These are phyloP conservation scores for Ophiognomonia clavigignenti-juglandacearum DNA, from an alignment of 2,329 filamentous ascomycete genomes.

Conservation along the genomic window DNA sequence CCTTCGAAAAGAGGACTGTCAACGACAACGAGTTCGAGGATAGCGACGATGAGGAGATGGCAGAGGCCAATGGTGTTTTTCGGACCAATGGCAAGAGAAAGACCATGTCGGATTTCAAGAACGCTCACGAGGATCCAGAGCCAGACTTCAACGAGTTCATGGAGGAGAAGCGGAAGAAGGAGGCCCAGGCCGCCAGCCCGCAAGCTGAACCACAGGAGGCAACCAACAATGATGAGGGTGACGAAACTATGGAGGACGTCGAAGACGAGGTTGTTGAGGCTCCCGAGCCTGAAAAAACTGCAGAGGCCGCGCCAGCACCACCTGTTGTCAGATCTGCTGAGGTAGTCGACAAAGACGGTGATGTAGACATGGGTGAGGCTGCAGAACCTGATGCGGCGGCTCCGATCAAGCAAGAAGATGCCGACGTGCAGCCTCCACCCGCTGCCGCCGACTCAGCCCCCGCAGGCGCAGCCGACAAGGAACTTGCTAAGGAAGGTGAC, in stretches of 20 bases:
- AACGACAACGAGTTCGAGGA: conserved; percentile 80
- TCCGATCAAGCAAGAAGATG: conserved; percentile 34
- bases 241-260: conserved; percentile 22
- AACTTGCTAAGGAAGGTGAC: too few species aligned
- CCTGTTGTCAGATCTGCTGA: conserved; percentile 17
- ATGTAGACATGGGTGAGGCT: conserved; percentile 45
- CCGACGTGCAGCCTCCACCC: conserved; percentile 25
- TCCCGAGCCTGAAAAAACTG: conserved; percentile 17
- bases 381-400: conserved; percentile 24
- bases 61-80: conserved; percentile 66
- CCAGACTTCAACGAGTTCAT: conserved; percentile 16
- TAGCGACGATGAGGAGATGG: conserved; percentile 84
- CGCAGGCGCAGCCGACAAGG: conserved; percentile 14
- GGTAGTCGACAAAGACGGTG: conserved; percentile 41
- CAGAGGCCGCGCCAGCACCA: neutral
- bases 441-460: conserved; percentile 24
- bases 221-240: conserved; percentile 9
- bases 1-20: conserved; percentile 73
- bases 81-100: conserved; percentile 42
- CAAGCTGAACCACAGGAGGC: neutral
- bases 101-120: conserved; percentile 48
- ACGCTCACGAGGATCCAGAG: conserved; percentile 37
- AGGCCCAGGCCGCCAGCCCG: too few species aligned
- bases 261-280: conserved; percentile 25
- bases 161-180: conserved; percentile 13